Conservation (phyloP, 148 eudicot species). For the Silene uniflora region DNA sequence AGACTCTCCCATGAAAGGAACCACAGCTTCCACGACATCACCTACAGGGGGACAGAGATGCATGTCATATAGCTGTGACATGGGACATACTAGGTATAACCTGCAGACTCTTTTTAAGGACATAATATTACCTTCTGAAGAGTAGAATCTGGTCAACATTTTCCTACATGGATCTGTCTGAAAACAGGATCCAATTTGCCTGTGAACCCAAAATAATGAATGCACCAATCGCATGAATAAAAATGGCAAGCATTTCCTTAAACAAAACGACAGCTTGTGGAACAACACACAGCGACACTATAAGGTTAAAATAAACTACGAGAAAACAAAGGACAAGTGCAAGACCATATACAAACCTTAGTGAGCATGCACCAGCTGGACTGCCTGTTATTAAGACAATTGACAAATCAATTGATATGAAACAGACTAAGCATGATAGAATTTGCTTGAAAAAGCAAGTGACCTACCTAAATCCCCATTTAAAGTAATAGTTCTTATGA, state of each 20-base stretch:
- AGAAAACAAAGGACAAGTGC: neutral
- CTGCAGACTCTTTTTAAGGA: neutral
- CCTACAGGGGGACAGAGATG: constrained; percentile 17
- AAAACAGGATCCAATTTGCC: constrained; percentile 40
- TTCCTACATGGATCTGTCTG: constrained; percentile 31
- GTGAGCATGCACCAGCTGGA: constrained; percentile 18
- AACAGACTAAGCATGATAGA: neutral
- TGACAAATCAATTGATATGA: constrained; percentile 14
- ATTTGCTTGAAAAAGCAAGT: neutral
- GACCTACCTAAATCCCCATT: constrained; percentile 30
- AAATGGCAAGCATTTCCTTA: neutral
- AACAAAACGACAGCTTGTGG: neutral
- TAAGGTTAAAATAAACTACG: neutral
- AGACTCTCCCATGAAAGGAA: constrained; percentile 44
- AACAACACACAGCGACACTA: neutral
- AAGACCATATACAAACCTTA: constrained; percentile 30
- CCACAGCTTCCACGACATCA: constrained; percentile 40
- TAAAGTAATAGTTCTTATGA: constrained; percentile 14
- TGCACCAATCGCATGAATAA: neutral
- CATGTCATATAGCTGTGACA: constrained; percentile 6
- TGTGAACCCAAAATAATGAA: constrained; percentile 24
- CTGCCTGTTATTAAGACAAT: constrained; percentile 21
- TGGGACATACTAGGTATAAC: constrained; percentile 5
- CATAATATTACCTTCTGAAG: constrained; percentile 56
- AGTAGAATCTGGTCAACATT: constrained; percentile 43